phyloP scores from a whole-genome alignment of 768 basidiomycete species.

The Obba rivulosa region DNA sequence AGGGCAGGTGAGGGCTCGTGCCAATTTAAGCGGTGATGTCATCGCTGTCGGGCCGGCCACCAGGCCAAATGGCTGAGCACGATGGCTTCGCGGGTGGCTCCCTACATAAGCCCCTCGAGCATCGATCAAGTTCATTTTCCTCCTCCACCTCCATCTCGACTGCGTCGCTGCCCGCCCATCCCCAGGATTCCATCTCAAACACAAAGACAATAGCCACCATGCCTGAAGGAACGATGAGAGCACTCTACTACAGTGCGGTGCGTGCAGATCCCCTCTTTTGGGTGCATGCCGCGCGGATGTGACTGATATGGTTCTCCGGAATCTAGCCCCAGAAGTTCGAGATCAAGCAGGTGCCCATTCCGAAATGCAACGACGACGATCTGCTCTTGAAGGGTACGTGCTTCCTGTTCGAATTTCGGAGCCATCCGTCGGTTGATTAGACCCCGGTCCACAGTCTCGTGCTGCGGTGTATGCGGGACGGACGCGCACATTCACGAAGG shows the following conservation, averaged over 20 bases:
- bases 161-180: not conserved
- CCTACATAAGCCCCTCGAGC: not conserved
- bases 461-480: conserved; percentile 55
- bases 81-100: conserved; percentile 4
- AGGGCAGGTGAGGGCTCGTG: not conserved
- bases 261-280: conserved; percentile 7
- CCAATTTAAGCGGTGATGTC: not conserved
- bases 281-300: too few species aligned
- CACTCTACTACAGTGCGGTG: conserved; percentile 68
- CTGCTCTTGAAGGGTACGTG: conserved; percentile 65
- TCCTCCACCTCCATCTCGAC: conserved; percentile 8
- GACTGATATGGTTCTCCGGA: conserved; percentile 6
- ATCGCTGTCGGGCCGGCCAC: conserved; percentile 2
- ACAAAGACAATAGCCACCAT: conserved; percentile 23
- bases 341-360: conserved; percentile 64
- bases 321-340: conserved; percentile 61
- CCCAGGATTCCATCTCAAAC: not conserved
- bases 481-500: conserved; percentile 60
- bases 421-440: not conserved
- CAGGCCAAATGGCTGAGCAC: not conserved
- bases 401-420: not conserved
- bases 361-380: conserved; percentile 61
- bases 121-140: not conserved
- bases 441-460: conserved; percentile 13
- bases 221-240: conserved; percentile 66